Base-by-base conservation (phyloP, 345 rosid genomes). In the Hypericum perforatum region DNA sequence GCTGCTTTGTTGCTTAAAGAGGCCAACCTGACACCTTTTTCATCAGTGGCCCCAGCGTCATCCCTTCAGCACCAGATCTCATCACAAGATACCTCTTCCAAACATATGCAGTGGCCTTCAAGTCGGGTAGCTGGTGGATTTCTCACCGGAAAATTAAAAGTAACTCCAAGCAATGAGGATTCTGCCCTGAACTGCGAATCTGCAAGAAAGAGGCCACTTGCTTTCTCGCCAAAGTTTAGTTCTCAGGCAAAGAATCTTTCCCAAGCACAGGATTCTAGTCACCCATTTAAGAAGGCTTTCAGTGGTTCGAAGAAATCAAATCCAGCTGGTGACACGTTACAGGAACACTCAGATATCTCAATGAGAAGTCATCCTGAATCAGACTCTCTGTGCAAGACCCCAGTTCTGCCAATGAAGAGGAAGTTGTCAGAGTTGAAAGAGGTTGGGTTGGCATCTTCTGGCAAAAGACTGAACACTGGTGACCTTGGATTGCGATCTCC, bases 1-100 rank as follows among this genome's bases (percentile, higher is more conserved):
- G 90, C 98, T 32, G 69, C 77, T 49, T 40, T 63, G 45, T 77
- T 92, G 64, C 75, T 83, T 70, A 85, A 81, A 69, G 98, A 92
- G 78, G 94, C 95, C 56, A 94, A 92, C 58, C 71, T 92, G 76
- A 76, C 78, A 56, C 94, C 98, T 68, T 74, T 92, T 56, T 76
- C 95, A 44, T 71, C 78, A 4, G 58, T 75, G 75, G 89, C 79
- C 9, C 78, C 80, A 49, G 78, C 89, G 56, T 77, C 87, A 60
- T 79, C 84, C 47, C 78, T 83, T 49, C 68, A 76, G 53, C 80
- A 71, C 64, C 85, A 75, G 53, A 58, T 67, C 48, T 56, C 80
- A 55, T 52, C 76, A 1, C 94, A 77, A 49, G 98, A 92, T 68
- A 72, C 69, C 44, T 63, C 81, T 9, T 72, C 67, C 32, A 59